phyloP scores from a whole-genome alignment of 495 filamentous ascomycete genomes.

The Aspergillus campestris region DNA sequence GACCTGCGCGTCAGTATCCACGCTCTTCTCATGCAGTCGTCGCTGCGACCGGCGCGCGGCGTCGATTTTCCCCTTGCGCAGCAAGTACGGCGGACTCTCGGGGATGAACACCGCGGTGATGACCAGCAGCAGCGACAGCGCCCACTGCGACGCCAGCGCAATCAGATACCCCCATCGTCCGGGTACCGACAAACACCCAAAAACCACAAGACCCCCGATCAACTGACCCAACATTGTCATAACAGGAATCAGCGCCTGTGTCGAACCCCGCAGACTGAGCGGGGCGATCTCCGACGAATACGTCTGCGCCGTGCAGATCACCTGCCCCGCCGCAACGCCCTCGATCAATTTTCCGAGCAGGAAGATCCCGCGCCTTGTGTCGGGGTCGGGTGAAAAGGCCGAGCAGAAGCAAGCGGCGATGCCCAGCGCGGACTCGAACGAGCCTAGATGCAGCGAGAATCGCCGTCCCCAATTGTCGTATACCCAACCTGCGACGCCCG shows the following conservation, averaged over 20 bases:
- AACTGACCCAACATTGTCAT: constrained; percentile 40
- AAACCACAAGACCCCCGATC: constrained; percentile 34
- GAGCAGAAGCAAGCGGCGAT: constrained; percentile 29
- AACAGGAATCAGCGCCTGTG: constrained; percentile 35
- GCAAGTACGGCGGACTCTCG: constrained; percentile 66
- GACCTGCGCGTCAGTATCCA: constrained; percentile 14
- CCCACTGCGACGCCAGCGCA: constrained; percentile 27
- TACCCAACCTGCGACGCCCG: constrained; percentile 26
- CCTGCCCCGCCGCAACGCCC: constrained; percentile 33
- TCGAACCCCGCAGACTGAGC: constrained; percentile 28
- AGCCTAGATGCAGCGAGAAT: constrained; percentile 22
- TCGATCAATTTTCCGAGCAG: constrained; percentile 28
- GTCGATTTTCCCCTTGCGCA: constrained; percentile 52
- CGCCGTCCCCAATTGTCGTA: constrained; percentile 37
- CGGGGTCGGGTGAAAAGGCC: constrained; percentile 18
- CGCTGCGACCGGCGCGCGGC: constrained; percentile 41
- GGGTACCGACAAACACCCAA: constrained; percentile 12
- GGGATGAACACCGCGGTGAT: constrained; percentile 62
- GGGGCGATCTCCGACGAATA: constrained; percentile 41
- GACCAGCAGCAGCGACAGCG: constrained; percentile 39
- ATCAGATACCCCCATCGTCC: constrained; percentile 17
- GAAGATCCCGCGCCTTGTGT: constrained; percentile 20
- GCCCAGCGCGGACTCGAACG: constrained; percentile 28
- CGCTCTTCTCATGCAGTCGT: constrained; percentile 11
- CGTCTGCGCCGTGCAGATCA: constrained; percentile 34